These are phyloP conservation scores for Stachybotrys elegans DNA, from an alignment of 2,329 filamentous ascomycete species.

Conservation along the genomic window DNA sequence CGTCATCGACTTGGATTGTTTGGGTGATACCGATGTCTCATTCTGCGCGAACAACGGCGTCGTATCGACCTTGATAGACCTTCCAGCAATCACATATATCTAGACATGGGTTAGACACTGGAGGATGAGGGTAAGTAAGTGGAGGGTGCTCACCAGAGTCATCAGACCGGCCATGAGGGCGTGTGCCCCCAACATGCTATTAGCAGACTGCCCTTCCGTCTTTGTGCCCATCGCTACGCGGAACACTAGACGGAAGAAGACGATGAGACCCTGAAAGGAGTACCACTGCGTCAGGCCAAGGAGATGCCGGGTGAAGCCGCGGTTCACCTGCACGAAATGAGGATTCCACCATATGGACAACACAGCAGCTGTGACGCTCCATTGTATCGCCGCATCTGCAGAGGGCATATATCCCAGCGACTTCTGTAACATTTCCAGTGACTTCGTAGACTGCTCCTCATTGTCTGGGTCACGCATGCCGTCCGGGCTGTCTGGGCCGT, in stretches of 20 bases:
- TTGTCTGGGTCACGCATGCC: constrained; percentile 30
- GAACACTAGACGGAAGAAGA: constrained; percentile 50
- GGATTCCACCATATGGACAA: constrained; percentile 65
- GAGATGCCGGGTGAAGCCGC: constrained; percentile 57
- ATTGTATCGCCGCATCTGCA: constrained; percentile 35
- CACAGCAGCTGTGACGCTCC: constrained; percentile 43
- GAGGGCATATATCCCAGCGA: constrained; percentile 30
- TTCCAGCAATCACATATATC: constrained; percentile 39
- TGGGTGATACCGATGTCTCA: constrained; percentile 17
- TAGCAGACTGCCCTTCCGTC: constrained; percentile 29
- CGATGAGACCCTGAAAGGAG: constrained; percentile 54
- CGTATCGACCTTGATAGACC: constrained; percentile 50
- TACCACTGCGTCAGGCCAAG: constrained; percentile 62
- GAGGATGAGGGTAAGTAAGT: too few species aligned
- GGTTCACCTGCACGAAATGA: constrained; percentile 52
- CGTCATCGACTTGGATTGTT: constrained; percentile 16
- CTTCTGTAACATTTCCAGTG: constrained; percentile 10
- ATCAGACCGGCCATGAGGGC: constrained; percentile 47
- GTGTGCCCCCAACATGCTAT: constrained; percentile 49
- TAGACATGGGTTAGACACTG: constrained; percentile 22
- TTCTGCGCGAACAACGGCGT: constrained; percentile 44
- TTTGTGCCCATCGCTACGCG: constrained; percentile 33
- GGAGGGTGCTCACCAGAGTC: constrained; percentile 40
- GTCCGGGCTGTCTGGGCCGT: constrained; percentile 13
- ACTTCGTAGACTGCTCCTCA: constrained; percentile 10